phyloP scores from a whole-genome alignment of 768 basidiomycete genomes.

The Exidia glandulosa region DNA sequence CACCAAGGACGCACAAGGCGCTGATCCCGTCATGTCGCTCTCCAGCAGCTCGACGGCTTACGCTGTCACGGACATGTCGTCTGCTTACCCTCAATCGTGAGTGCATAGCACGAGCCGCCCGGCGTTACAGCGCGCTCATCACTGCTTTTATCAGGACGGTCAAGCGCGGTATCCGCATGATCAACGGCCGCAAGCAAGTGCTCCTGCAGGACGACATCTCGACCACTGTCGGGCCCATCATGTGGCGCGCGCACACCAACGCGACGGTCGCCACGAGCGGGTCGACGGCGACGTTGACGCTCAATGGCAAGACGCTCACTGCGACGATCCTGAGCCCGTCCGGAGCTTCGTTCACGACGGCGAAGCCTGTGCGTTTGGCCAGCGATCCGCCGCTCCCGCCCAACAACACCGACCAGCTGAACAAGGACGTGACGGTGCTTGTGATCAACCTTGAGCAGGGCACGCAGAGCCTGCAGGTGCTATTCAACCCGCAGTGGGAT shows the following conservation, averaged over 20 bases:
- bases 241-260: constrained; percentile 97
- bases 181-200: constrained; percentile 81
- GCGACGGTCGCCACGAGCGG: constrained; percentile 57
- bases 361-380: constrained; percentile 41
- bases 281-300: constrained; percentile 60
- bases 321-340: constrained; percentile 60
- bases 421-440: constrained; percentile 72
- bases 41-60: constrained; percentile 64
- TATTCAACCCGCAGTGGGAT: constrained; percentile 92
- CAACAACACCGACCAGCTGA: constrained; percentile 51
- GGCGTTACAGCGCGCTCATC: too few species aligned
- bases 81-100: constrained; percentile 40
- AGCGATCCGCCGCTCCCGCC: constrained; percentile 56
- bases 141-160: constrained; percentile 35
- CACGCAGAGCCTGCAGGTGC: constrained; percentile 64
- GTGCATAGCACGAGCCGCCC: too few species aligned
- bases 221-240: constrained; percentile 36
- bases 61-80: constrained; percentile 67
- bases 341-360: constrained; percentile 53
- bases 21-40: constrained; percentile 65
- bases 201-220: constrained; percentile 88
- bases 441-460: constrained; percentile 58
- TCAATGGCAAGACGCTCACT: constrained; percentile 56
- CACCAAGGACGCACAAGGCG: constrained; percentile 51
- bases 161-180: constrained; percentile 70